phyloP scores from a whole-genome alignment of 805 yeast genomes.

The Starmerella tilneyi region DNA sequence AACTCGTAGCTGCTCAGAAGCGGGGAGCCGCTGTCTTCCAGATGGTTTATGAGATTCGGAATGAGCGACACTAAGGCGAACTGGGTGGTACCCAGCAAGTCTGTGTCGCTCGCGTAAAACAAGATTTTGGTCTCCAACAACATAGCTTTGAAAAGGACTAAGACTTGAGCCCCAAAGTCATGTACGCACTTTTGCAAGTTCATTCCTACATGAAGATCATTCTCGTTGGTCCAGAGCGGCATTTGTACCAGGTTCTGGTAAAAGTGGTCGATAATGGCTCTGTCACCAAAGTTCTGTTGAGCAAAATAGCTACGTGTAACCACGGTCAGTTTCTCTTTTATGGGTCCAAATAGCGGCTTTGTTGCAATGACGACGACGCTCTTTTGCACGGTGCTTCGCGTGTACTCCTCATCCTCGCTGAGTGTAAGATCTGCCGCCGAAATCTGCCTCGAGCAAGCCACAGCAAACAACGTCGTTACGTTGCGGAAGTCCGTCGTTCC shows the following conservation, averaged over 20 bases:
- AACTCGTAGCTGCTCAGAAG: slow-evolving; percentile 45
- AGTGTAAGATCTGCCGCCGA: slow-evolving; percentile 48
- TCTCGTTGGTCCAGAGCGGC: slow-evolving; percentile 36
- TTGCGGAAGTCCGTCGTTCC: slow-evolving; percentile 33
- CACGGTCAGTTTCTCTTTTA: slow-evolving; percentile 80
- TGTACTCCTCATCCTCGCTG: slow-evolving; percentile 46
- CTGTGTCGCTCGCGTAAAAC: slow-evolving; percentile 71
- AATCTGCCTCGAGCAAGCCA: slow-evolving; percentile 84
- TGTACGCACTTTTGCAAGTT: slow-evolving; percentile 55
- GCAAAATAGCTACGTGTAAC: slow-evolving; percentile 77
- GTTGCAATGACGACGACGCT: slow-evolving; percentile 77
- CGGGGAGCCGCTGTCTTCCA: slow-evolving; percentile 76
- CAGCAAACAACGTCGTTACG: slow-evolving; percentile 76
- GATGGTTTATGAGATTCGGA: slow-evolving; percentile 63
- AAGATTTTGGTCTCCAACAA: slow-evolving; percentile 64
- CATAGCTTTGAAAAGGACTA: slow-evolving; percentile 65
- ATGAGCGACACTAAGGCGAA: slow-evolving; percentile 73
- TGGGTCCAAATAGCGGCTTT: slow-evolving; percentile 74
- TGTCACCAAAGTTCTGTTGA: slow-evolving; percentile 68
- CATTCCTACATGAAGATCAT: slow-evolving; percentile 63
- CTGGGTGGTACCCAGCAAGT: slow-evolving; percentile 68
- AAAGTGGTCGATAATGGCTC: slow-evolving; percentile 53
- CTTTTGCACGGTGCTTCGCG: slow-evolving; percentile 83
- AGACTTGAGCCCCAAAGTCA: slow-evolving; percentile 46
- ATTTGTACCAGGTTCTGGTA: slow-evolving; percentile 46